These are phyloP conservation scores for Fusarium albosuccineum DNA, from an alignment of 2,329 filamentous ascomycete genomes.

Conservation along the genomic window DNA sequence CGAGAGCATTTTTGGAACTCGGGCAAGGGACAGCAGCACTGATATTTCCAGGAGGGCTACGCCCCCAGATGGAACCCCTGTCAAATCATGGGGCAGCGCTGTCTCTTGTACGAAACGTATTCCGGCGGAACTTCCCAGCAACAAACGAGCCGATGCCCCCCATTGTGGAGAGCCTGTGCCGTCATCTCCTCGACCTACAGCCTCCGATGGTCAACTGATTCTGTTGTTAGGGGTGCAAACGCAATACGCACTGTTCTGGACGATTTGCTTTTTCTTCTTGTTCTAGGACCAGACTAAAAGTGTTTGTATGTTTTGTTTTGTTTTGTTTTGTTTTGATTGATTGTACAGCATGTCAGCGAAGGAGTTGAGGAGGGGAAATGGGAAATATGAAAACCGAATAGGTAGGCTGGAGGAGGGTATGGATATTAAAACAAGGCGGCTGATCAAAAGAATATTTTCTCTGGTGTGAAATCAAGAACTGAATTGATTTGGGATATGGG, in stretches of 20 bases:
- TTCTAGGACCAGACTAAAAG: too few relatives aligned
- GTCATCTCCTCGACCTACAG: slow-evolving; percentile 37
- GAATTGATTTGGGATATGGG: neutral
- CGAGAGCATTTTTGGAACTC: slow-evolving; percentile 34
- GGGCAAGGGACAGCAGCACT: slow-evolving; percentile 35
- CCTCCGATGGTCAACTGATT: slow-evolving; percentile 6
- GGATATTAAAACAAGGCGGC: too few relatives aligned
- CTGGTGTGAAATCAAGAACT: too few relatives aligned
- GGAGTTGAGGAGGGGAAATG: slow-evolving; percentile 38
- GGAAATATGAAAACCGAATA: slow-evolving; percentile 14
- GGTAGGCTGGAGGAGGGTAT: too few relatives aligned
- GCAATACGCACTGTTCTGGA: too few relatives aligned
- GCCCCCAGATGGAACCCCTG: slow-evolving; percentile 32
- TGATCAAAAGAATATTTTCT: too few relatives aligned
- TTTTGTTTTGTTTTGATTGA: slow-evolving; percentile 8
- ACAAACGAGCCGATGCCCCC: slow-evolving; percentile 38
- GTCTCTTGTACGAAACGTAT: slow-evolving; percentile 28
- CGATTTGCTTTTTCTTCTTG: too few relatives aligned
- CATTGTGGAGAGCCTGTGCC: slow-evolving; percentile 37
- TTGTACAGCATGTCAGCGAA: slow-evolving; percentile 24
- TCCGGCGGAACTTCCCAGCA: slow-evolving; percentile 40
- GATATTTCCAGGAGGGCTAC: slow-evolving; percentile 22
- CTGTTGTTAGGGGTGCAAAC: too few relatives aligned
- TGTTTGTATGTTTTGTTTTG: too few relatives aligned
- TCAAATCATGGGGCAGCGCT: slow-evolving; percentile 31